phyloP scores from a whole-genome alignment of 768 basidiomycete species.

The Cystoderma amianthinum region DNA sequence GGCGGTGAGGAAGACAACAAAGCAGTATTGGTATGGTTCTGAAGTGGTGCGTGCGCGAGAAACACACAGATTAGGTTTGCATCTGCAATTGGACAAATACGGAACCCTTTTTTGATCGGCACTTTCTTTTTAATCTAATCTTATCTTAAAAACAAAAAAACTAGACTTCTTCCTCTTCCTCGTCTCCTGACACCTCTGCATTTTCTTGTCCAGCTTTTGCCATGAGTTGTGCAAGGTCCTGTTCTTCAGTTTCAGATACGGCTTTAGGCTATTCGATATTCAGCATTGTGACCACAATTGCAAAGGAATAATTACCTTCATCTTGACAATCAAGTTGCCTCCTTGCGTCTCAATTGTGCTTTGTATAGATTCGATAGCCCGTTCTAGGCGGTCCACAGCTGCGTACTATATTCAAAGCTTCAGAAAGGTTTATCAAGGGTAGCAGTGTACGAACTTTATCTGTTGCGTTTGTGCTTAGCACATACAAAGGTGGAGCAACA shows the following conservation, averaged over 20 bases:
- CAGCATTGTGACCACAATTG: neutral
- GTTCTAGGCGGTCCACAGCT: constrained; percentile 89
- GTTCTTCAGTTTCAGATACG: constrained; percentile 95
- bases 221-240: constrained; percentile 96
- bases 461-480: constrained; percentile 91
- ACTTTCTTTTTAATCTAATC: neutral
- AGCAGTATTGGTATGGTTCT: constrained; percentile 2
- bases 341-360: constrained; percentile 77
- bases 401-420: constrained; percentile 44
- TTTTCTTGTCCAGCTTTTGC: constrained; percentile 91
- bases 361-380: constrained; percentile 89
- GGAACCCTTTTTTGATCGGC: neutral
- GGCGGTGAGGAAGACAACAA: constrained; percentile 19
- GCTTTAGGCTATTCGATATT: constrained; percentile 77
- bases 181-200: constrained; percentile 93
- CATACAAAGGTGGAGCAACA: constrained; percentile 94
- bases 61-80: neutral
- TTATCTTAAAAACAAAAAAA: neutral
- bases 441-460: constrained; percentile 60
- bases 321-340: constrained; percentile 87
- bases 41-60: constrained; percentile 4
- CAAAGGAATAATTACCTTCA: constrained; percentile 61
- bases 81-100: neutral
- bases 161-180: constrained; percentile 60
- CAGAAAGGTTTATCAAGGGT: neutral